phyloP scores from a whole-genome alignment of 176 grass and related monocot species.

The Triticum timopheevii region DNA sequence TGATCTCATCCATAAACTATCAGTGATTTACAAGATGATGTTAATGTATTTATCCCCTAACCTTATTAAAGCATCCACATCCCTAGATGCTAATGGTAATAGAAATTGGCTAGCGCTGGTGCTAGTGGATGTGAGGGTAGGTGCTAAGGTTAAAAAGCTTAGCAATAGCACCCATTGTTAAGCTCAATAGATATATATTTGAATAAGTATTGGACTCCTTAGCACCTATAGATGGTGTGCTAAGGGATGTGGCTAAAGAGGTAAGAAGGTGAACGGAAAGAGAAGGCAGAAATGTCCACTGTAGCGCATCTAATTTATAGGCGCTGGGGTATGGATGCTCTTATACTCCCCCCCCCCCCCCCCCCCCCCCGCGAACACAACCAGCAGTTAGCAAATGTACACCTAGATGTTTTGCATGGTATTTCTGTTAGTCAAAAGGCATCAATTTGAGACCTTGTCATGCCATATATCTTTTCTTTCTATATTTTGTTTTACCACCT shows the following conservation, averaged over 20 bases:
- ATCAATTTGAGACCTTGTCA: not conserved
- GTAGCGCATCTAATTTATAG: not conserved
- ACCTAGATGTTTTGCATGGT: not conserved
- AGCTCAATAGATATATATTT: not conserved
- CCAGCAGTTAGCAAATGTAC: not conserved
- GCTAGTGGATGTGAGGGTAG: not conserved
- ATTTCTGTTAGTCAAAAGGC: not conserved
- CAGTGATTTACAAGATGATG: not conserved
- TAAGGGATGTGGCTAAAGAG: no score
- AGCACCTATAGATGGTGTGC: not conserved
- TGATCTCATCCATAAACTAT: not conserved
- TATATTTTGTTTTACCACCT: conserved; percentile 17
- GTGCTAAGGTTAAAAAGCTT: not conserved
- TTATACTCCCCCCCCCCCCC: not conserved
- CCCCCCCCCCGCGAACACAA: no score
- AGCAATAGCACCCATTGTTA: not conserved
- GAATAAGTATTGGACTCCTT: not conserved
- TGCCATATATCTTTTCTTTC: not conserved
- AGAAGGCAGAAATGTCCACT: not conserved
- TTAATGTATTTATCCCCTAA: not conserved
- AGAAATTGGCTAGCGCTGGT: not conserved
- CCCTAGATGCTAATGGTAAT: not conserved
- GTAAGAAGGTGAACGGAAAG: no score
- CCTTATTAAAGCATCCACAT: not conserved
- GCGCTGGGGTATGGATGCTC: not conserved